Evolutionary conservation across 345 rosid species (phyloP).

Genomic region (Isatis tinctoria): DNA sequence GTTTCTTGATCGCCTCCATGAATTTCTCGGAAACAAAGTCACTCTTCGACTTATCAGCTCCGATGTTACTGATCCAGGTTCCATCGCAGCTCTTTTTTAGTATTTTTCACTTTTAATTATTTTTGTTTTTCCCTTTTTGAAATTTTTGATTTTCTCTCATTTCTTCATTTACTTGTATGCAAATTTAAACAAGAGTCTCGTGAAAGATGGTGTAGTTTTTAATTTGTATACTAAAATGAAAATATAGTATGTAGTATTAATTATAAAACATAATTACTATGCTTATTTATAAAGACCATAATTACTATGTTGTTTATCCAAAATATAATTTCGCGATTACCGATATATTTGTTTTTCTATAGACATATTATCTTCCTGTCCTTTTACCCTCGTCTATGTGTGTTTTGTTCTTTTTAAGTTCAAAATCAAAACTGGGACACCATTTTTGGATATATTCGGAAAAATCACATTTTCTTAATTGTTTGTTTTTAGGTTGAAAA

Average conservation of each 20-base stretch:
- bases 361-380: neutral
- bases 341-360: constrained; percentile 11
- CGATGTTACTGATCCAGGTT: constrained; percentile 41
- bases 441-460: neutral
- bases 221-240: too few relatives aligned
- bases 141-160: neutral
- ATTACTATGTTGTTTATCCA: too few relatives aligned
- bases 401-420: neutral
- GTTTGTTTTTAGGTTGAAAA: neutral
- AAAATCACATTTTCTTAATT: neutral
- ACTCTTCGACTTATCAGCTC: constrained; percentile 77
- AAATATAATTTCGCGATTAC: neutral
- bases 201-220: too few relatives aligned
- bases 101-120: neutral
- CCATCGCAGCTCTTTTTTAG: neutral
- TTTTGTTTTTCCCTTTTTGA: neutral
- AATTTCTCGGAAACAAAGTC: constrained; percentile 55
- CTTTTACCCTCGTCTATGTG: neutral
- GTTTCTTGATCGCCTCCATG: constrained; percentile 57
- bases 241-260: too few relatives aligned
- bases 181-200: neutral
- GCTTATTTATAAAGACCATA: too few relatives aligned
- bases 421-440: neutral
- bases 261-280: too few relatives aligned
- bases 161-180: neutral